A percentile compares a stretch with the other conserved stretches of the same genome.
These are phyloP conservation scores for Dendrobium chrysotoxum DNA, from an alignment of 106 monocot species.

Conservation along the genomic window DNA sequence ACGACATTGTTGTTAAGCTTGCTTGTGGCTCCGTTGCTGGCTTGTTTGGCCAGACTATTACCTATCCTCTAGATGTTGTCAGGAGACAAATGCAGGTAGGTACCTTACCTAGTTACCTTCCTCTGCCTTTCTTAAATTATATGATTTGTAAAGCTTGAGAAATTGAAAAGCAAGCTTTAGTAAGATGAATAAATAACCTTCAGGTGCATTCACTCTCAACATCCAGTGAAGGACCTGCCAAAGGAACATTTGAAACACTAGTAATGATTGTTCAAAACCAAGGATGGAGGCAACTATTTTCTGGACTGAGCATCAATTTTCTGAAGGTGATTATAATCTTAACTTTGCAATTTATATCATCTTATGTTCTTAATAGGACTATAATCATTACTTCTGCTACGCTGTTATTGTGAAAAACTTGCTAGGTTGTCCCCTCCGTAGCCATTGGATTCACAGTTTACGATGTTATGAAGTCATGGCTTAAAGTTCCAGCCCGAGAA, in stretches of 20 bases:
- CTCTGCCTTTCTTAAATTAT: neutral
- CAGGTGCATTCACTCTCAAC: slow-evolving; percentile 60
- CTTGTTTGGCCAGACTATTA: slow-evolving; percentile 83
- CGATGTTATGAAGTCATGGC: slow-evolving; percentile 80
- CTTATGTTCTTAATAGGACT: too few species aligned
- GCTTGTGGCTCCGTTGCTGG: slow-evolving; percentile 88
- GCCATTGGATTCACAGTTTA: slow-evolving; percentile 95
- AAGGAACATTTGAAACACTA: slow-evolving; percentile 66
- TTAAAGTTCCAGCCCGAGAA: slow-evolving; percentile 73
- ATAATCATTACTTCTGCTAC: too few species aligned
- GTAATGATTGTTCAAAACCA: slow-evolving; percentile 41
- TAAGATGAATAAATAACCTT: slow-evolving; percentile 11
- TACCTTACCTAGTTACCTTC: neutral
- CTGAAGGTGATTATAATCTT: slow-evolving; percentile 49
- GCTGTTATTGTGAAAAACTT: neutral
- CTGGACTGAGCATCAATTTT: slow-evolving; percentile 88
- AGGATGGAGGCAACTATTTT: slow-evolving; percentile 86
- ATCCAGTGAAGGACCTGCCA: slow-evolving; percentile 17
- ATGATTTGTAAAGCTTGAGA: neutral
- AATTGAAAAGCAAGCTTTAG: neutral
- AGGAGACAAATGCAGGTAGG: slow-evolving; percentile 96
- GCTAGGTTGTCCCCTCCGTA: slow-evolving; percentile 85
- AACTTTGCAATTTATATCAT: neutral
- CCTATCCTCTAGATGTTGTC: slow-evolving; percentile 96
- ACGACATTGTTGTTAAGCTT: slow-evolving; percentile 53